Conservation (phyloP, 306 rosid species). For the Cercis canadensis region DNA sequence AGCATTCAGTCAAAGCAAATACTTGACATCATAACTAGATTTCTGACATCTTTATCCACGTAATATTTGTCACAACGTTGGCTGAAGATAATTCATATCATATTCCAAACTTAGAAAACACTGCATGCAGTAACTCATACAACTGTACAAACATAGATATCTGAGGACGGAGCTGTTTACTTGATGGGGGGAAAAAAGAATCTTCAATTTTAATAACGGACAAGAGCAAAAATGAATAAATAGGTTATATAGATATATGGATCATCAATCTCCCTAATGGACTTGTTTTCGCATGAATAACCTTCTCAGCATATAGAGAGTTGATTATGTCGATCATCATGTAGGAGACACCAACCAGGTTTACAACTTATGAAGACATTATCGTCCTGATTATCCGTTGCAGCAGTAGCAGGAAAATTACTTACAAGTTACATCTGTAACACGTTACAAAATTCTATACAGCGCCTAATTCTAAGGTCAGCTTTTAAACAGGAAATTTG, state of each 20-base stretch:
- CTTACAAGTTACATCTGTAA: neutral
- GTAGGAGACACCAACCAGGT: constrained; percentile 15
- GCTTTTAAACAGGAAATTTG: neutral
- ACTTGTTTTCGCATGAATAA: neutral
- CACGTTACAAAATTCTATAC: neutral
- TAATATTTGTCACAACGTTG: too few relatives aligned
- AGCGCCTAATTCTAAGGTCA: constrained; percentile 7
- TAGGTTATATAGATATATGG: constrained; percentile 1
- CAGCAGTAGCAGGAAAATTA: neutral
- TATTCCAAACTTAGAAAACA: too few relatives aligned
- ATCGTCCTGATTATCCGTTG: neutral
- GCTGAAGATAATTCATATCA: too few relatives aligned
- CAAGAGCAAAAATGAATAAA: neutral
- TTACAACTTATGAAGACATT: constrained; percentile 8
- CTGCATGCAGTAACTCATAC: too few relatives aligned
- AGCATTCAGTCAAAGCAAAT: too few relatives aligned
- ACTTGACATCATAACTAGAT: too few relatives aligned
- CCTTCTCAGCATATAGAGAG: neutral
- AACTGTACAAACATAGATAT: constrained; percentile 30
- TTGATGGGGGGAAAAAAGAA: too few relatives aligned
- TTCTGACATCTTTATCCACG: too few relatives aligned
- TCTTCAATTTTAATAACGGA: neutral
- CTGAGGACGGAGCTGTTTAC: neutral
- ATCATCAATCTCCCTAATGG: neutral
- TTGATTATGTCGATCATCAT: neutral